Evolutionary conservation across 2,329 filamentous ascomycete species (phyloP), one percentile per base, ranked within the genome.

Genomic region (Claviceps paspali): DNA sequence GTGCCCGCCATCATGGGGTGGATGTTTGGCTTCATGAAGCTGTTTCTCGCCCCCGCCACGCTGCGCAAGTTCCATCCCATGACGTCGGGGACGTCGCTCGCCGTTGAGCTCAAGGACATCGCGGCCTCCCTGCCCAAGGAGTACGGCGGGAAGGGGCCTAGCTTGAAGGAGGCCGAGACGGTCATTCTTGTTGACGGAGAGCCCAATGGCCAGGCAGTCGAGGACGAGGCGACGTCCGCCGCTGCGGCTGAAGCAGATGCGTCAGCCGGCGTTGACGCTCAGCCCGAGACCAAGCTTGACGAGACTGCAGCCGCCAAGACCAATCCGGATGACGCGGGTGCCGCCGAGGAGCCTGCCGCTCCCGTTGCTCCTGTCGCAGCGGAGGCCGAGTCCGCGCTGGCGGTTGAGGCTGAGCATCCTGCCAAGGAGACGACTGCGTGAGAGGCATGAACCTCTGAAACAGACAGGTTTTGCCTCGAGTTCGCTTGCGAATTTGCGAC

Each of bases 1-100:
- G 84, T 95, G 5, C 88, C 88, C 0, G 61, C 78, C 39, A 68
- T 95, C 50, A 95, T 95, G 87, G 82, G 84, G 39, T 95, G 87
- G 68, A 72, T 86, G 54, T 86, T 82, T 55, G 64, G 67, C 15
- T 69, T 79, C 38, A 79, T 86, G 64, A 86, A 85, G 64, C 60
- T 83, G 14, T 79, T 87, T 55, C 64, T 86, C 30, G 75, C 78
- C 22, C 67, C 76, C 35, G 79, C 80, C 51, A 86, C 82, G 1
- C 68, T 81, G 46, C 79, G 79, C 62, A 86, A 86, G 55, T 84
- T 86, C 60, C 79, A 84, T 51, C 81, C 81, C 32, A 75, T 87
- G 62, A 68, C 70, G 44, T 82, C 81, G 48, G 86, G 87, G 17
- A 71, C 63, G 30, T 74, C 73, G 39, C 65, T 95, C 35, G 76